Evolutionary conservation across 176 grass and related monocot species (phyloP).

Genomic region (bread wheat (Triticum aestivum)): DNA sequence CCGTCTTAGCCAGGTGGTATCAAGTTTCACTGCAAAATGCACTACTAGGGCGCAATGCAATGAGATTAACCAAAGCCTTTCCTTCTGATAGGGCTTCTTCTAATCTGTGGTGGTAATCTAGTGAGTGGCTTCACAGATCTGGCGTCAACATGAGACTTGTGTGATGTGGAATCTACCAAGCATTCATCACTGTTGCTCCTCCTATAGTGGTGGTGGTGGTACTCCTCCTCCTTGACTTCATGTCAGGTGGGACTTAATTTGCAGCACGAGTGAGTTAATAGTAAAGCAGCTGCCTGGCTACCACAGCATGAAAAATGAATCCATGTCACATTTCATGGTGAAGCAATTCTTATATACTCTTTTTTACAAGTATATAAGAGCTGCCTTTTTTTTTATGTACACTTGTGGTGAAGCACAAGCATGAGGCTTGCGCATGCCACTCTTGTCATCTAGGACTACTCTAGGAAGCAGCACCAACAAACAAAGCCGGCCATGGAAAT

Average conservation of each 20-base stretch:
- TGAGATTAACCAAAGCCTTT: not conserved
- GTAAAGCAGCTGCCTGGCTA: not conserved
- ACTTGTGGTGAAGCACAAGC: constrained; percentile 25
- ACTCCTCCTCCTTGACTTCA: not conserved
- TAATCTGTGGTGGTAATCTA: no score
- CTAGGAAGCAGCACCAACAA: no score
- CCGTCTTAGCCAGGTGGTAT: no score
- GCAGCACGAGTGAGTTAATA: not conserved
- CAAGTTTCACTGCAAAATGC: no score
- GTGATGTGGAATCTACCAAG: not conserved
- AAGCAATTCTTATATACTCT: no score
- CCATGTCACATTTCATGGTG: not conserved
- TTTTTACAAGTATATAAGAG: no score
- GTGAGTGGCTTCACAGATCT: not conserved
- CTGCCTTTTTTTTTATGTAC: no score
- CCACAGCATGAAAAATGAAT: no score
- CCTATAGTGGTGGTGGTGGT: no score
- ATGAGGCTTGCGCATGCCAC: not conserved
- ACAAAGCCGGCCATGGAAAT: not conserved
- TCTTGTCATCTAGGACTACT: not conserved
- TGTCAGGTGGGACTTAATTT: constrained; percentile 12
- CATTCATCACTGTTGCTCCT: not conserved
- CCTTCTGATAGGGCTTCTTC: not conserved
- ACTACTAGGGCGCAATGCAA: not conserved
- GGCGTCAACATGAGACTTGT: not conserved